phyloP scores from a whole-genome alignment of 768 basidiomycete species.

The Collybiopsis luxurians region DNA sequence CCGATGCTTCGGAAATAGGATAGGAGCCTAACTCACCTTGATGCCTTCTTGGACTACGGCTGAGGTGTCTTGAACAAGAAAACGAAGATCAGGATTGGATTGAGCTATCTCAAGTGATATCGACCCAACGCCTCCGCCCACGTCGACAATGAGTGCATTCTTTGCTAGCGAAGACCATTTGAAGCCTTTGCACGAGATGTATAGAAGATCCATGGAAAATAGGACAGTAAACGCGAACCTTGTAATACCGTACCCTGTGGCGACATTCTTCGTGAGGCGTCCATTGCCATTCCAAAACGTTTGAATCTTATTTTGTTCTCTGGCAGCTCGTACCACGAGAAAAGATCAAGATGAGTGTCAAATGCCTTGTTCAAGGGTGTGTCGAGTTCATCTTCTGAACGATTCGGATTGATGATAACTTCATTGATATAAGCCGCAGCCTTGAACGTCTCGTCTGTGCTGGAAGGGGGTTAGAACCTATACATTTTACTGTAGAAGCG shows the following conservation, averaged over 20 bases:
- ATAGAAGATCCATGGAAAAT: not conserved
- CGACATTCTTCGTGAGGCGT: not conserved
- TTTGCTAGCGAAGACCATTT: not conserved
- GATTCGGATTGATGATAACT: constrained; percentile 2
- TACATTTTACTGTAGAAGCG: too few species aligned
- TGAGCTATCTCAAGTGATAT: not conserved
- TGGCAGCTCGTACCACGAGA: too few species aligned
- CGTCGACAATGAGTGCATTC: constrained; percentile 10
- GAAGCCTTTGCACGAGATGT: not conserved
- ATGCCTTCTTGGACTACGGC: constrained; percentile 6
- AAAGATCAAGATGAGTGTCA: too few species aligned
- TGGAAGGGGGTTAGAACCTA: not conserved
- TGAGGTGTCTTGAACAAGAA: constrained; percentile 10
- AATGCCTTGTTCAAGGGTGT: too few species aligned
- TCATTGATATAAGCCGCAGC: constrained; percentile 41
- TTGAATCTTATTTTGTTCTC: constrained; percentile 16
- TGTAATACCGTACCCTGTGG: not conserved
- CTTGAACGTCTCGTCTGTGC: constrained; percentile 72
- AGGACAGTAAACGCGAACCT: not conserved
- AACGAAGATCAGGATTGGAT: not conserved
- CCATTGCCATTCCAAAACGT: constrained; percentile 19
- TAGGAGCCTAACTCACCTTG: constrained; percentile 1
- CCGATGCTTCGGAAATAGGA: constrained; percentile 27
- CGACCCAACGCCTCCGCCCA: constrained; percentile 11
- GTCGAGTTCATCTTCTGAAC: constrained; percentile 6